phyloP scores from a whole-genome alignment of 1,284 basidiomycete genomes.

The Mixia osmundae region DNA sequence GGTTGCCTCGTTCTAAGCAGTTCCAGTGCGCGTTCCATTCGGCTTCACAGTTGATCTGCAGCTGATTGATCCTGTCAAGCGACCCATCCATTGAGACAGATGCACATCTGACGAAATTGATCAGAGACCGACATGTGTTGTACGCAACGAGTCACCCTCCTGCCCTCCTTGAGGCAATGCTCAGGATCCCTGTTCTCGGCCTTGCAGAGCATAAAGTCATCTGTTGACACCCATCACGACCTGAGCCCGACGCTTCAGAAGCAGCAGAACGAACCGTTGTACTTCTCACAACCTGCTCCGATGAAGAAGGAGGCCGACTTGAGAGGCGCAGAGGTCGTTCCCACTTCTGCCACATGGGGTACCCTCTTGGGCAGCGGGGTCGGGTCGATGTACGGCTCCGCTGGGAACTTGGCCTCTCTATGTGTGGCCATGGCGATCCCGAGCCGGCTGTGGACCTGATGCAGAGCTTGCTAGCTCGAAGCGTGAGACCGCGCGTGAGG shows the following conservation, averaged over 20 bases:
- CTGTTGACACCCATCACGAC: constrained; percentile 25
- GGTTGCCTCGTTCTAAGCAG: constrained; percentile 87
- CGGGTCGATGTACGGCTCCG: constrained; percentile 31
- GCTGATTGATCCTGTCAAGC: constrained; percentile 51
- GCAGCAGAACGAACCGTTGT: constrained; percentile 48
- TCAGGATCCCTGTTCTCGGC: constrained; percentile 65
- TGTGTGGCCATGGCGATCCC: constrained; percentile 8
- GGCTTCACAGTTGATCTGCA: constrained; percentile 70
- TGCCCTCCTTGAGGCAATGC: constrained; percentile 86
- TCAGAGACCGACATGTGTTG: constrained; percentile 54
- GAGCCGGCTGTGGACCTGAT: too few species aligned
- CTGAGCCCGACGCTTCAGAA: not conserved
- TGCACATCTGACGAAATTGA: constrained; percentile 2
- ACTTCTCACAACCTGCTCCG: constrained; percentile 82
- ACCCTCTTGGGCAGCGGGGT: constrained; percentile 26
- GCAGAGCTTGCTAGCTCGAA: too few species aligned
- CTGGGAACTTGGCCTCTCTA: constrained; percentile 10
- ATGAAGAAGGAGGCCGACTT: constrained; percentile 97
- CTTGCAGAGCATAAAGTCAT: constrained; percentile 99
- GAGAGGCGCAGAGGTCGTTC: constrained; percentile 72
- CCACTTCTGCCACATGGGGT: constrained; percentile 74
- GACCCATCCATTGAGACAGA: not conserved
- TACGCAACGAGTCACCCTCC: constrained; percentile 86
- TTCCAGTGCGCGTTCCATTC: constrained; percentile 87
- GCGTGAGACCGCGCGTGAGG: too few species aligned